Conservation (phyloP, 768 basidiomycete species). For the Tylopilus balloui region DNA sequence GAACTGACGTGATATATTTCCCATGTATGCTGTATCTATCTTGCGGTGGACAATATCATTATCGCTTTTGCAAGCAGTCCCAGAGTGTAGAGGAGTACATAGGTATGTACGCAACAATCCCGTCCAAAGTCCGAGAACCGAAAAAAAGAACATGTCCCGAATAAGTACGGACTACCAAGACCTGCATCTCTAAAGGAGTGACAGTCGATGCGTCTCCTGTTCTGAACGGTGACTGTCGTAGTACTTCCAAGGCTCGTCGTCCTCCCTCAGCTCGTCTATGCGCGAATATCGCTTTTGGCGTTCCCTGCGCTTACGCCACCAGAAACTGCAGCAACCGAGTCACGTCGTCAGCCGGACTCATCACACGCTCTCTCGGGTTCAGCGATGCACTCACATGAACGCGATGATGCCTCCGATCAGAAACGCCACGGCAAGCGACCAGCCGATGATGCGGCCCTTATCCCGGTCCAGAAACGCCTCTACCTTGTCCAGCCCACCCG, state of each 20-base stretch:
- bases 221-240: slow-evolving; percentile 19
- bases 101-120: too few relatives aligned
- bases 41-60: too few relatives aligned
- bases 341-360: background rate
- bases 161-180: background rate
- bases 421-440: slow-evolving; percentile 38
- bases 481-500: slow-evolving; percentile 42
- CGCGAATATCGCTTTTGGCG: slow-evolving; percentile 19
- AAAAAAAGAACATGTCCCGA: background rate
- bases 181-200: background rate
- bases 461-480: slow-evolving; percentile 40
- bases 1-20: slow-evolving; percentile 34
- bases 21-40: slow-evolving; percentile 15
- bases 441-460: slow-evolving; percentile 48
- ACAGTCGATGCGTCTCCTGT: slow-evolving; percentile 15
- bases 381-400: slow-evolving; percentile 31
- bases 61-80: too few relatives aligned
- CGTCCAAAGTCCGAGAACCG: background rate
- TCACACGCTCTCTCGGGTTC: background rate
- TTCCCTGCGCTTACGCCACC: slow-evolving; percentile 27
- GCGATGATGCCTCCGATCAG: slow-evolving; percentile 36
- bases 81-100: too few relatives aligned
- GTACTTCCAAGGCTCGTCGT: slow-evolving; percentile 29
- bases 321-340: slow-evolving; percentile 19
- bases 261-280: slow-evolving; percentile 26